Base-by-base conservation (phyloP, 1,139 yeast genomes). In the Blastobotrys persicus region DNA sequence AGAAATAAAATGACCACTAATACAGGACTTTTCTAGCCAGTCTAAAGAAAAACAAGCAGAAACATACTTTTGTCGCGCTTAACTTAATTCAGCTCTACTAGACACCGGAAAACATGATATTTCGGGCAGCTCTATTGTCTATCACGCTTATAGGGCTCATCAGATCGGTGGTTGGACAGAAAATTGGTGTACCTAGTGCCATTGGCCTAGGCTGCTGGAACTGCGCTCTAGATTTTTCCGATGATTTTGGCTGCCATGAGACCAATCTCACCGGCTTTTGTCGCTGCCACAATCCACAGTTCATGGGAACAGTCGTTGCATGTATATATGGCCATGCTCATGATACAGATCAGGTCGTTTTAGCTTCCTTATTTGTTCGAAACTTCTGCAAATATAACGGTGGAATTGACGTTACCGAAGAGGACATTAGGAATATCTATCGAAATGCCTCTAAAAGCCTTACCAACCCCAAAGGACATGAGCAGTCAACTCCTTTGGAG, bases 181-280 rank as follows among this genome's bases (percentile, higher is more conserved):
- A 56, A 31, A 56, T 56, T 23, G 62, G 62, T 1, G 48, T 59
- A 19, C 53, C 56, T 31, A 58, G 61, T 31, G 53, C 50, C 1
- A 42, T 59, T 13, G 63, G 63, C 2, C 46, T 51, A 34, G 59
- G 59, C 4, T 59, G 63, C 46, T 59, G 60, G 60, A 59, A 55
- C 44, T 57, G 61, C 33, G 63, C 62, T n/a, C 41, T 37, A 14
- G 47, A 38, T 31, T 59, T 55, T 56, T 45, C 57, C 33, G 57
- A 55, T 34, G 58, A 60, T 5, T 59, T 62, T 41, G 51, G 47
- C 4, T 37, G 41, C 14, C 42, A 35, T 2, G 57, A 52, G 31
- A 39, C 44, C 4, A n/a, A n/a, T n/a, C 19, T 50, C 6, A 31
- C 44, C 3, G 42, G 47, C 6, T 31, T 47, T 3, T 59, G 63